phyloP scores from a whole-genome alignment of 2,329 filamentous ascomycete genomes.

The Colletotrichum musicola region DNA sequence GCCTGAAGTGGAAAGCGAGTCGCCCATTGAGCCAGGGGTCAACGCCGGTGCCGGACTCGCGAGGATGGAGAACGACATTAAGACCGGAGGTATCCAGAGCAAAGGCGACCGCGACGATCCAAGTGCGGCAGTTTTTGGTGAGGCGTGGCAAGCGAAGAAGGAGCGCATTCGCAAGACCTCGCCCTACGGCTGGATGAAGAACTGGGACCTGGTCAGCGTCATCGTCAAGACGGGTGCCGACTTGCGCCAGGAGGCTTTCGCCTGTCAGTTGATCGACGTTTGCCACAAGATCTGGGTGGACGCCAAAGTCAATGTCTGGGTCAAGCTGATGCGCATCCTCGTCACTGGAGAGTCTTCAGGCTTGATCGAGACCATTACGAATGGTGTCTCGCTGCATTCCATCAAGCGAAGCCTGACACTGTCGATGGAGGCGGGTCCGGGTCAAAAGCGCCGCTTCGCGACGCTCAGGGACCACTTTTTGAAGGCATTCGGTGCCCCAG shows the following conservation, averaged over 20 bases:
- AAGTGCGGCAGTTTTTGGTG: constrained; percentile 86
- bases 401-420: constrained; percentile 86
- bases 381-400: constrained; percentile 88
- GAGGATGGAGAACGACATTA: constrained; percentile 90
- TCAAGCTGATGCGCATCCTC: constrained; percentile 87
- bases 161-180: constrained; percentile 87
- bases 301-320: constrained; percentile 83
- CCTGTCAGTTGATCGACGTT: constrained; percentile 85
- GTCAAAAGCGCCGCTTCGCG: constrained; percentile 79
- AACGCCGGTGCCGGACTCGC: constrained; percentile 82
- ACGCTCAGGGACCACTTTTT: constrained; percentile 85
- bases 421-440: constrained; percentile 75
- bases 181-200: constrained; percentile 90
- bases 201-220: constrained; percentile 88
- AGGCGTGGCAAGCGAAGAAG: constrained; percentile 87
- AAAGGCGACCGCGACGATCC: constrained; percentile 88
- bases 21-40: constrained; percentile 63
- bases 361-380: constrained; percentile 89
- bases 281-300: constrained; percentile 87
- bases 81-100: constrained; percentile 84
- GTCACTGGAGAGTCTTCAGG: constrained; percentile 88
- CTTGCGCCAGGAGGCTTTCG: constrained; percentile 86
- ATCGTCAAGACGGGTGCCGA: constrained; percentile 91
- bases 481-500: constrained; percentile 80
- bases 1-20: constrained; percentile 68